These are phyloP conservation scores for Phytophthora lateralis DNA, from an alignment of 352 stramenopile species.

Conservation along the genomic window DNA sequence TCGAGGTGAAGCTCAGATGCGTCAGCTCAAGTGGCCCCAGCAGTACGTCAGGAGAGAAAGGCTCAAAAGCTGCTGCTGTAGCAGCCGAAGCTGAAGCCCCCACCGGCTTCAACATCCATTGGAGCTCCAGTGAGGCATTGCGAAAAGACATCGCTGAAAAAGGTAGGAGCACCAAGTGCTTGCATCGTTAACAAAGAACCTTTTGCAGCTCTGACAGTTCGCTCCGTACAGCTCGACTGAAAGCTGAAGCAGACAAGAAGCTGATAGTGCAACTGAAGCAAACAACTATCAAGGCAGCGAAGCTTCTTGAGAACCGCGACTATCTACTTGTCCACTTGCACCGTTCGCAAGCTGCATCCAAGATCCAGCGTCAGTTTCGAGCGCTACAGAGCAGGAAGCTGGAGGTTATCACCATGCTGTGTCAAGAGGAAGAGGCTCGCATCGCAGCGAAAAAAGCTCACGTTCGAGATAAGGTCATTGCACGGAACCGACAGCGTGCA, in stretches of 20 bases:
- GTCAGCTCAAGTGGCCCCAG: conserved; percentile 4
- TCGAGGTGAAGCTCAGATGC: conserved; percentile 48
- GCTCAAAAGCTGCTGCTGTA: background rate
- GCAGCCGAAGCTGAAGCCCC: conserved; percentile 5
- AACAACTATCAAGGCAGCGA: conserved; percentile 18
- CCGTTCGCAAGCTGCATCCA: conserved; percentile 32
- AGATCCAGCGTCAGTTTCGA: conserved; percentile 44
- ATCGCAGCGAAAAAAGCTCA: conserved; percentile 38
- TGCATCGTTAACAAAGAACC: background rate
- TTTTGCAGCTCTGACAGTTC: conserved; percentile 4
- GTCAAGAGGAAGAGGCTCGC: conserved; percentile 28
- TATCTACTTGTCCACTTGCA: conserved; percentile 29
- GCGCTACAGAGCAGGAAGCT: conserved; percentile 10
- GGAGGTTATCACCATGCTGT: conserved; percentile 20
- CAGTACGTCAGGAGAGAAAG: background rate
- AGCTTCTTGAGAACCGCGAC: conserved; percentile 26
- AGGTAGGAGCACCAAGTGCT: conserved; percentile 23
- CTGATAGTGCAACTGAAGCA: conserved; percentile 46
- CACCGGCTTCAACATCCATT: conserved; percentile 55
- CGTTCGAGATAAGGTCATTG: conserved; percentile 42
- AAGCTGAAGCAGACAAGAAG: conserved; percentile 42
- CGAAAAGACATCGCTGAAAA: conserved; percentile 51
- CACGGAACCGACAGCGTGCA: conserved; percentile 49
- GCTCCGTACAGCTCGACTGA: conserved; percentile 28
- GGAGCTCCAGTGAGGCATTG: conserved; percentile 59